phyloP scores from a whole-genome alignment of 306 rosid genomes.

The Sophora flavescens region DNA sequence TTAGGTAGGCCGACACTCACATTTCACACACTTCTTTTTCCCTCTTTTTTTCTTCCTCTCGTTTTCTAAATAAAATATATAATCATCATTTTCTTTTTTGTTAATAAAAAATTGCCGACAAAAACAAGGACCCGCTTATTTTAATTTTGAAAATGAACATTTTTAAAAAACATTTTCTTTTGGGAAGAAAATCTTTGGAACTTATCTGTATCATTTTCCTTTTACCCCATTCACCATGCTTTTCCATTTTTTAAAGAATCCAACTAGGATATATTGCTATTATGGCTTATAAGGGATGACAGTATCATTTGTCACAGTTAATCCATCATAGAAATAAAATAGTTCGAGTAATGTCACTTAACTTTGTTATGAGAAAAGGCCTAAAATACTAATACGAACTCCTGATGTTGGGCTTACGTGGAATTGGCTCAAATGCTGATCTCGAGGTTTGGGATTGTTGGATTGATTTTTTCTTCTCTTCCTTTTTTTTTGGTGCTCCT shows the following conservation, averaged over 20 bases:
- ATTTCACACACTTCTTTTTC: not conserved
- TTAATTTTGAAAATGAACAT: not conserved
- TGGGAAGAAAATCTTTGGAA: not conserved
- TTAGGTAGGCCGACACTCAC: slow-evolving; percentile 73
- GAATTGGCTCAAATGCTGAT: no score
- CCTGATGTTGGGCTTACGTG: no score
- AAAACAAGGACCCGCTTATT: not conserved
- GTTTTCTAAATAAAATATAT: not conserved
- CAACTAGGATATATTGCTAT: not conserved
- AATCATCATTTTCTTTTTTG: not conserved
- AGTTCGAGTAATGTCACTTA: not conserved
- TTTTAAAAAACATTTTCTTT: not conserved
- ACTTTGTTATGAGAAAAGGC: not conserved
- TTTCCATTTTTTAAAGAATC: not conserved
- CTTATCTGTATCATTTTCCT: not conserved
- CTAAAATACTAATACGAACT: no score
- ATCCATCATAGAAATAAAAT: not conserved
- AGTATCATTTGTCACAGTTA: not conserved
- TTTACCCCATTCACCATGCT: not conserved
- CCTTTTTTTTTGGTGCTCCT: no score
- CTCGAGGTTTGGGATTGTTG: no score
- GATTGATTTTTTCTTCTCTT: no score
- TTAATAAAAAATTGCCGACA: not conserved
- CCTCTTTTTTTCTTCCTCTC: slow-evolving; percentile 7
- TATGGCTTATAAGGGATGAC: not conserved